phyloP scores from a whole-genome alignment of 2,329 filamentous ascomycete genomes.

The Pezicula neosporulosa region DNA sequence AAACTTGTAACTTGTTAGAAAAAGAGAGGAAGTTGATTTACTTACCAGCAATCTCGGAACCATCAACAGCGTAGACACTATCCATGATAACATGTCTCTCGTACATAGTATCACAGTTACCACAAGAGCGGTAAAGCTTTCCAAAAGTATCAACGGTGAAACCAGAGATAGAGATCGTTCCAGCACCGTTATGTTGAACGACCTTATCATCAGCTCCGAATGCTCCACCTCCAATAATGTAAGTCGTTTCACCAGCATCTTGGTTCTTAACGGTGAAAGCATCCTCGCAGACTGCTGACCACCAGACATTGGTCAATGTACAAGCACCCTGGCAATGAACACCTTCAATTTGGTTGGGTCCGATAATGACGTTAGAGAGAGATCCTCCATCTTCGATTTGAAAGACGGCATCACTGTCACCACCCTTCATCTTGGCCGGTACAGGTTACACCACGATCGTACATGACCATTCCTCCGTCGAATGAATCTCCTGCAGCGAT shows the following conservation, averaged over 20 bases:
- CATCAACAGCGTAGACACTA: constrained; percentile 37
- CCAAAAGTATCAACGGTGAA: constrained; percentile 42
- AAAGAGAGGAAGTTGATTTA: neutral
- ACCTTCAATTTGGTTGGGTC: constrained; percentile 25
- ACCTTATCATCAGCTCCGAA: constrained; percentile 37
- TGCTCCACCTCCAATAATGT: constrained; percentile 40
- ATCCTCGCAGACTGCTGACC: constrained; percentile 22
- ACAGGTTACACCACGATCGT: constrained; percentile 36
- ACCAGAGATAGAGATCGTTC: constrained; percentile 28
- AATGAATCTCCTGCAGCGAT: constrained; percentile 37
- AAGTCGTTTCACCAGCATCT: constrained; percentile 31
- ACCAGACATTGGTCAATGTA: constrained; percentile 25
- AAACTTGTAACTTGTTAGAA: no score
- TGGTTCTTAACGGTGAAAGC: constrained; percentile 21
- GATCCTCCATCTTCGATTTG: constrained; percentile 20
- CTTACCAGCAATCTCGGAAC: constrained; percentile 23
- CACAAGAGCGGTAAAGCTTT: constrained; percentile 47
- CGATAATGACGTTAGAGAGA: constrained; percentile 25
- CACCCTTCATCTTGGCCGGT: constrained; percentile 36
- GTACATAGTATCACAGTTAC: constrained; percentile 38
- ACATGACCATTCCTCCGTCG: constrained; percentile 41
- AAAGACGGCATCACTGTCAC: constrained; percentile 28
- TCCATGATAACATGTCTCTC: constrained; percentile 33
- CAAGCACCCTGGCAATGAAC: constrained; percentile 21
- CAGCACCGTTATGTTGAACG: constrained; percentile 37